Base-by-base conservation (phyloP, 2,329 filamentous ascomycete genomes). In the Septoria petroselini region DNA sequence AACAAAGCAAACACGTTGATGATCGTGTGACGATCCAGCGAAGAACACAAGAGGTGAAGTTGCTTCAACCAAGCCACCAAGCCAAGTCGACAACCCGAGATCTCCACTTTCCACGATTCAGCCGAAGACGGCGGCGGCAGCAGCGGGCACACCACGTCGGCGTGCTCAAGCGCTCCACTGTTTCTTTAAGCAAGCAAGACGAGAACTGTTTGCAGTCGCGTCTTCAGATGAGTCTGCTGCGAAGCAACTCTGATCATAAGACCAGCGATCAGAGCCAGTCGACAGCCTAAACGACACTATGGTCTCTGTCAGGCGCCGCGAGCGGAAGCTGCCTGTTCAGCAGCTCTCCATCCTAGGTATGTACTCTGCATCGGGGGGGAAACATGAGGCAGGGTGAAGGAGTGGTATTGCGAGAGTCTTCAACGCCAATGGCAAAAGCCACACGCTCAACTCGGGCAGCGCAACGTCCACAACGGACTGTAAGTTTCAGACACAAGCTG, bases 311-410 rank as follows among this genome's bases (percentile, higher is more conserved):
- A 55, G 46, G 41, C 53, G 46, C 18, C 58, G 62, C 38, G 65
- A 69, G 55, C 58, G 65, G 18, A 86, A 83, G 73, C 76, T 93
- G 75, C 88, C 88, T 0, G 75, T 81, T 34, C 80, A 83, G 76
- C 88, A 94, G 72, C 75, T 94, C 64, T 73, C 82, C 35, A 90
- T 94, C 65, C 73, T 94, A 57, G 83, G 86, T 90, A 54, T 51
- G 57, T 55, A 5, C 25, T 25, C 17, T 25, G n/a, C n/a, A n/a
- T n/a, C n/a, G n/a, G n/a, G n/a, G n/a, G n/a, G n/a, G n/a, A n/a
- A n/a, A n/a, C n/a, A n/a, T n/a, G n/a, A n/a, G n/a, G n/a, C n/a
- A n/a, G n/a, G n/a, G n/a, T n/a, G n/a, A n/a, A n/a, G n/a, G n/a
- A n/a, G n/a, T n/a, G n/a, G n/a, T n/a, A n/a, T n/a, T n/a, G n/a